Base-by-base conservation (phyloP, 306 rosid genomes). In the Benincasa hispida region DNA sequence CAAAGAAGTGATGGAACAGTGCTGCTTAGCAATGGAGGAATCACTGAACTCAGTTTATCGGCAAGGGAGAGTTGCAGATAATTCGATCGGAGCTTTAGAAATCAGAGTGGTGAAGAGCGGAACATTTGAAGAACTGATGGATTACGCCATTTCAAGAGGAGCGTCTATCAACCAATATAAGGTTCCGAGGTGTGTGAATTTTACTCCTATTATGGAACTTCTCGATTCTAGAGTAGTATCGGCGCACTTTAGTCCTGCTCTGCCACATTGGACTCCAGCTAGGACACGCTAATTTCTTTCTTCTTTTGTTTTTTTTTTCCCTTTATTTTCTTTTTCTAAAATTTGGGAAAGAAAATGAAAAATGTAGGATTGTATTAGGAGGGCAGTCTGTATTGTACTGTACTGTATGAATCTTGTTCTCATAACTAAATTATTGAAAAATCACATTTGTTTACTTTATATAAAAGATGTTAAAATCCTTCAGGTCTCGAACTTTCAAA, bases 181-280 rank as follows among this genome's bases (percentile, higher is more conserved):
- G 84, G 91, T 87, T 22, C 91, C 91, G 39, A 50, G 91, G 84
- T 87, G 91, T 37, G 91, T 87, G 66, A 87, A 87, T n/a, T 85
- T 87, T 30, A 87, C 91, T 5, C 91, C 91, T 12, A 85, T 87
- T 0, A 79, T 83, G 88, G 91, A 87, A 85, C 80, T 87, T 7
- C 66, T 87, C 54, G 88, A 87, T 61, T 87, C 88, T 0, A 82
- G 91, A 80, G 84, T 85, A 55, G 74, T 87, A 24, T 83, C 91
- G 18, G 61, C 83, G 63, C 87, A 87, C 28, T 87, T 87, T 39
- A 87, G 91, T 61, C 91, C 85, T 0, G 77, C 80, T 27, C 76
- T 85, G 41, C 91, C 91, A 27, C 84, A 35, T 50, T 87, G 88
- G 91, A 83, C 91, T 3, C 90, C 88, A 0, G 83, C 77, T 17